phyloP scores from a whole-genome alignment of 2,329 filamentous ascomycete species.

The Talaromyces funiculosus region DNA sequence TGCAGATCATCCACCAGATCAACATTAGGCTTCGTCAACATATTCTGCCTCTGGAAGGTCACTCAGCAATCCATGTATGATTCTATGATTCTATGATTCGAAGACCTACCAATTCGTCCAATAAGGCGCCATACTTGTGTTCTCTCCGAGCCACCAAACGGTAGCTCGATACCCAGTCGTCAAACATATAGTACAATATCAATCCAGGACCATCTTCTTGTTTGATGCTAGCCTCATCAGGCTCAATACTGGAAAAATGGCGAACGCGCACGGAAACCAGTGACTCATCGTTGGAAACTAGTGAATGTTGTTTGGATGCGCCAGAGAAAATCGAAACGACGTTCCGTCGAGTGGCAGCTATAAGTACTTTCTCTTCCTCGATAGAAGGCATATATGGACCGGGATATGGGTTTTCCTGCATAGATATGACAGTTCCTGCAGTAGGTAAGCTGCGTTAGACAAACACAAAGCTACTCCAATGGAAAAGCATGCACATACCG shows the following conservation, averaged over 20 bases:
- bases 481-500: conserved; percentile 33
- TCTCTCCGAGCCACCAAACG: conserved; percentile 55
- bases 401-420: conserved; percentile 57
- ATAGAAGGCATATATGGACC: conserved; percentile 35
- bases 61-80: conserved; percentile 8
- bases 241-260: conserved; percentile 27
- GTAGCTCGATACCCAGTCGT: conserved; percentile 62
- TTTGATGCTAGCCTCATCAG: conserved; percentile 32
- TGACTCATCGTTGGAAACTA: conserved; percentile 43
- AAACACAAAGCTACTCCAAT: no score
- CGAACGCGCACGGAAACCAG: conserved; percentile 46
- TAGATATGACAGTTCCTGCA: conserved; percentile 61
- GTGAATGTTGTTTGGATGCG: conserved; percentile 50
- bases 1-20: conserved; percentile 49
- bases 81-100: not conserved
- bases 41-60: conserved; percentile 43
- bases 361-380: conserved; percentile 24
- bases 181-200: conserved; percentile 63
- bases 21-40: conserved; percentile 49
- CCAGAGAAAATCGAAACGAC: conserved; percentile 57
- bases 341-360: conserved; percentile 49
- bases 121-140: conserved; percentile 42
- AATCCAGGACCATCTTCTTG: conserved; percentile 53
- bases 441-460: conserved; percentile 6
- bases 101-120: conserved; percentile 47